Evolutionary conservation across 257 asterid genomes (phyloP), one percentile per base, ranked within the genome.

Genomic region (Rubia yunnanensis): DNA sequence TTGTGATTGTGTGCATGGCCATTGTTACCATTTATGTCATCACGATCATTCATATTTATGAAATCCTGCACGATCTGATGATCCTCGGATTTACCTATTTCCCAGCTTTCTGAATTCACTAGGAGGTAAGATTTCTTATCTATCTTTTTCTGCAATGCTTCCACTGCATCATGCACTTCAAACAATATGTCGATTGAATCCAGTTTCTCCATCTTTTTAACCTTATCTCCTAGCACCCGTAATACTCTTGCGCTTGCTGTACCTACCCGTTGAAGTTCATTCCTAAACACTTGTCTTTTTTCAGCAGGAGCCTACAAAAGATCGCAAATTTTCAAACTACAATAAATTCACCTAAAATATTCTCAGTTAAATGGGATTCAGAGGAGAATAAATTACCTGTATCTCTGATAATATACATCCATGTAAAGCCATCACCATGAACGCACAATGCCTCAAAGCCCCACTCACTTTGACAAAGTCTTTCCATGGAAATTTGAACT

Each of bases 341-440:
- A 0, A 28, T 30, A 34, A 17, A 27, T 53, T 52, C 4, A 14
- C 54, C 55, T 17, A 32, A 18, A 63, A 56, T 52, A 44, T 11
- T 22, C 4, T 10, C 20, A 35, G 68, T 7, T 44, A 44, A 5
- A 54, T 13, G 17, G 18, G 10, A 69, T 15, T 49, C 0, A 13
- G 17, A 31, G 58, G 28, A 56, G 28, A 54, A 5, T 41, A n/a
- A 60, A 5, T 49, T 63, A 86, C 95, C 91, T 82, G 92, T 75
- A 89, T 86, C 78, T 89, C 95, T n/a, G 91, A 84, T n/a, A 86
- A 79, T 62, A 86, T 74, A 82, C 92, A 84, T 34, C 95, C 96
- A 68, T 89, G 95, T 64, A 89, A 81, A 34, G 96, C 95, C 96
- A 89, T 89, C 53, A 89, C 92, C 69, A 75, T 80, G 70, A 84